Base-by-base conservation (phyloP, 2,329 filamentous ascomycete species). In the Fusarium abutilonis region DNA sequence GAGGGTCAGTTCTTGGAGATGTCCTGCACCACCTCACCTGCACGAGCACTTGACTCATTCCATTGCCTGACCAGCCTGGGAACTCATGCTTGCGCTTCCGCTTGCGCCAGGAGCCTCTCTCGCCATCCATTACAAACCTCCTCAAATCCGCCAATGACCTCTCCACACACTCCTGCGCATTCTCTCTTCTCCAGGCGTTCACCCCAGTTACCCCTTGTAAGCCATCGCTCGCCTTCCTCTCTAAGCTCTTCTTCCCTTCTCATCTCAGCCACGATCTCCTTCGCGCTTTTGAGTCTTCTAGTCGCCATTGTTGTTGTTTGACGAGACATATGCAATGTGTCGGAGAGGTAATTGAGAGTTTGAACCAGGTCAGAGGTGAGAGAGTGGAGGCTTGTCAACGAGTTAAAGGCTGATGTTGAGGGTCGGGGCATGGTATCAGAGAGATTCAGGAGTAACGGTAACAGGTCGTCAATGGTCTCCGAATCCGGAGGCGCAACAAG, bases 121-220 rank as follows among this genome's bases (percentile, higher is more conserved):
- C 93, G 86, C 90, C 93, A 95, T 53, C 86, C 85, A 54, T 93
- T 89, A 77, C 93, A 97, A 1, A 94, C 88, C 72, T 93, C 89
- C 75, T 97, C 94, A 71, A 99, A 98, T 0, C 95, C 95, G 41
- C 89, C 89, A 31, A 97, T 89, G 1, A 99, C 93, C 59, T 96
- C 92, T 5, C 88, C 84, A 75, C 95, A 98, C 13, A 94, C 90
- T 19, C 83, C 83, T 8, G 91, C 92, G 61, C 93, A 96, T 75
- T 96, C 93, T 51, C 94, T 85, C 50, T 87, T 88, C 63, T 85
- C 81, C 32, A 97, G 76, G 51, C 90, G 84, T 66, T 89, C 87
- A 45, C 93, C 86, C 93, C 94, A 97, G 68, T 92, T 90, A 7
- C 92, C 92, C 34, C 85, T 85, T 56, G 89, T 86, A 42, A 99